Evolutionary conservation across 2,329 filamentous ascomycete species (phyloP).

Genomic region (Septoria linicola): DNA sequence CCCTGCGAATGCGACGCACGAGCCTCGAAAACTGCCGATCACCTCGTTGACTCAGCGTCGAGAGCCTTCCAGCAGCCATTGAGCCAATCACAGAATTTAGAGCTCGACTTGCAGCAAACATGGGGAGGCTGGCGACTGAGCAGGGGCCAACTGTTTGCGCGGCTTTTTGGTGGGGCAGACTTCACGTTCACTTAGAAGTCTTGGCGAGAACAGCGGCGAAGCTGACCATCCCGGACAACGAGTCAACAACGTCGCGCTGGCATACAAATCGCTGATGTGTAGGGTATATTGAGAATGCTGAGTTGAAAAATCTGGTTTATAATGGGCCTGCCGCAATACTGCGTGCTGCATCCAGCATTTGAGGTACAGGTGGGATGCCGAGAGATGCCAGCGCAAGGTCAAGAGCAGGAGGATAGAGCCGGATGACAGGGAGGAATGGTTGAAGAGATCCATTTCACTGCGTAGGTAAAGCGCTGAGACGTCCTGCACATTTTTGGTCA

Average conservation of each 20-base stretch:
- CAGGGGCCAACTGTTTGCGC: not conserved
- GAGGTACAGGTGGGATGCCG: not conserved
- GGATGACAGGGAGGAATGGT: not conserved
- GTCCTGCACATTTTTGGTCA: not conserved
- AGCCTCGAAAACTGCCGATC: conserved; percentile 1
- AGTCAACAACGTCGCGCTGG: conserved; percentile 4
- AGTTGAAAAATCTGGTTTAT: conserved; percentile 3
- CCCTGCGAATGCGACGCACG: not conserved
- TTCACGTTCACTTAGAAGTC: conserved; percentile 10
- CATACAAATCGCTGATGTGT: not conserved
- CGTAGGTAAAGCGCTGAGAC: not conserved
- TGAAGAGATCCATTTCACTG: not conserved
- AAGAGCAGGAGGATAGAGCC: not conserved
- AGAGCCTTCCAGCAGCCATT: not conserved
- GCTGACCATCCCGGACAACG: not conserved
- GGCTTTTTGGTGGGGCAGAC: not conserved
- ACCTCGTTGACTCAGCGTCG: not conserved
- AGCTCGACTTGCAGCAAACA: not conserved
- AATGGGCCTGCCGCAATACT: not conserved
- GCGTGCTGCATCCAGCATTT: not conserved
- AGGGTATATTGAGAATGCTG: not conserved
- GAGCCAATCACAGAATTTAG: conserved; percentile 5
- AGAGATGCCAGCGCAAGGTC: not conserved
- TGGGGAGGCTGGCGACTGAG: not conserved
- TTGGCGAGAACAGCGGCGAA: conserved; percentile 5